phyloP scores from a whole-genome alignment of 2,329 filamentous ascomycete species.

The Exophiala sp. region DNA sequence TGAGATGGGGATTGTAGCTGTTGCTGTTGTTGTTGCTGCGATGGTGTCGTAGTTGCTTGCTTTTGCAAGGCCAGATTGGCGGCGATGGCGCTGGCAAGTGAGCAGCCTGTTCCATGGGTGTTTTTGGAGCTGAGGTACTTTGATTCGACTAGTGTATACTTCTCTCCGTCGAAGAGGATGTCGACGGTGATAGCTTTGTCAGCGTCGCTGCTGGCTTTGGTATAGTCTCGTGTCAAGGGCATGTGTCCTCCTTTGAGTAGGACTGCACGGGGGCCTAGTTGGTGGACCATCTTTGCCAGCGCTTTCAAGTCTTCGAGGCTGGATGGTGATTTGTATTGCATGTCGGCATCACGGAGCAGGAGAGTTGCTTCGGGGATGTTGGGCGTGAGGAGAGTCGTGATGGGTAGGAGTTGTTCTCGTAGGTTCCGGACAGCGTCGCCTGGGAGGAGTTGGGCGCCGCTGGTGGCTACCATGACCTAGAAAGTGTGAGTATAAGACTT shows the following conservation, averaged over 20 bases:
- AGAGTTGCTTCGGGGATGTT: conserved; percentile 46
- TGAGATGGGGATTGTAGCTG: conserved; percentile 2
- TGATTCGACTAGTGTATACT: conserved; percentile 60
- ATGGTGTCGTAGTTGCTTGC: not conserved
- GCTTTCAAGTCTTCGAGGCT: conserved; percentile 60
- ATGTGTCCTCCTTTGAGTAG: conserved; percentile 86
- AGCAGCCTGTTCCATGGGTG: conserved; percentile 93
- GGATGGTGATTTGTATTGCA: conserved; percentile 22
- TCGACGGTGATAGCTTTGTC: conserved; percentile 68
- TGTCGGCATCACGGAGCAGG: conserved; percentile 39
- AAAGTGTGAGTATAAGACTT: too few relatives aligned
- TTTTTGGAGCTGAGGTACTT: conserved; percentile 67
- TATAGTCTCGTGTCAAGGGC: conserved; percentile 63
- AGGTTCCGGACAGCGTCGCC: conserved; percentile 39
- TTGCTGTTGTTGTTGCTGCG: conserved; percentile 3
- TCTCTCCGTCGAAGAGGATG: conserved; percentile 59
- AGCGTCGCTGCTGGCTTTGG: conserved; percentile 51
- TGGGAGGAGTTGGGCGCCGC: conserved; percentile 43
- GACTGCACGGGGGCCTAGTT: conserved; percentile 70
- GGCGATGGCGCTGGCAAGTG: conserved; percentile 70
- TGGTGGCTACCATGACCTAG: conserved; percentile 74
- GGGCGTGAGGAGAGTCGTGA: conserved; percentile 44
- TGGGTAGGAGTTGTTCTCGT: conserved; percentile 38
- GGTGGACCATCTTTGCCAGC: conserved; percentile 60
- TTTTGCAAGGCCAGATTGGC: conserved; percentile 49